Conservation (phyloP, 352 stramenopile genomes). For the Phytophthora multivora region DNA sequence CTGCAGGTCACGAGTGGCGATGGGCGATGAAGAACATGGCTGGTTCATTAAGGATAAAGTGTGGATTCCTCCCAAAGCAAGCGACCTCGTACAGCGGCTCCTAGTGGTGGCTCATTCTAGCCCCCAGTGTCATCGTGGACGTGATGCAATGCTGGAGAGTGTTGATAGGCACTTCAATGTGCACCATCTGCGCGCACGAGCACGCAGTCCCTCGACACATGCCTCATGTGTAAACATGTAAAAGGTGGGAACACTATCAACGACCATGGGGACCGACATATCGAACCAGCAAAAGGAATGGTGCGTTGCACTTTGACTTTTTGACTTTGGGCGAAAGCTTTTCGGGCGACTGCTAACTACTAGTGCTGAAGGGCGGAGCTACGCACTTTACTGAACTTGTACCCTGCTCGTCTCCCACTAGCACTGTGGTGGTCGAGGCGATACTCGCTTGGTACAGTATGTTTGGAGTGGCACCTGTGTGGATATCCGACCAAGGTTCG, state of each 20-base stretch:
- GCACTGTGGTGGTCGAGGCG: not conserved
- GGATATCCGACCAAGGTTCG: not conserved
- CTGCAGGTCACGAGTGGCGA: not conserved
- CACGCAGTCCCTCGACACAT: not conserved
- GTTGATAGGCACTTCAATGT: not conserved
- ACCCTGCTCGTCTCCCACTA: not conserved
- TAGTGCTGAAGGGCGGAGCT: not conserved
- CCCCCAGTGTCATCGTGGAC: not conserved
- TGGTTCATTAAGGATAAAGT: not conserved
- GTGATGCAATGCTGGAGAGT: not conserved
- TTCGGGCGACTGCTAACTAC: not conserved
- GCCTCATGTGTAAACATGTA: not conserved
- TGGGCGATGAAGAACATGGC: not conserved
- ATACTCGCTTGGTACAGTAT: not conserved
- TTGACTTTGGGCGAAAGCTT: not conserved
- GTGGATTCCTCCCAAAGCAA: not conserved
- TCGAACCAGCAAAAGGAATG: not conserved
- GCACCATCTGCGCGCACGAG: not conserved
- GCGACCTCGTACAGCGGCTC: not conserved
- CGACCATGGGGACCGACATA: not conserved
- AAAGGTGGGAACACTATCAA: not conserved
- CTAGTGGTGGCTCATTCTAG: not conserved
- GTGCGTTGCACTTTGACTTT: not conserved
- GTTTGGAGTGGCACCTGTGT: too few species aligned
- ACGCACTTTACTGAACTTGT: not conserved